A percentile compares a stretch with the other conserved stretches of the same genome.
Evolutionary conservation across 108 stramenopile genomes (phyloP).

Genomic region (Cyclotella kingstonii): DNA sequence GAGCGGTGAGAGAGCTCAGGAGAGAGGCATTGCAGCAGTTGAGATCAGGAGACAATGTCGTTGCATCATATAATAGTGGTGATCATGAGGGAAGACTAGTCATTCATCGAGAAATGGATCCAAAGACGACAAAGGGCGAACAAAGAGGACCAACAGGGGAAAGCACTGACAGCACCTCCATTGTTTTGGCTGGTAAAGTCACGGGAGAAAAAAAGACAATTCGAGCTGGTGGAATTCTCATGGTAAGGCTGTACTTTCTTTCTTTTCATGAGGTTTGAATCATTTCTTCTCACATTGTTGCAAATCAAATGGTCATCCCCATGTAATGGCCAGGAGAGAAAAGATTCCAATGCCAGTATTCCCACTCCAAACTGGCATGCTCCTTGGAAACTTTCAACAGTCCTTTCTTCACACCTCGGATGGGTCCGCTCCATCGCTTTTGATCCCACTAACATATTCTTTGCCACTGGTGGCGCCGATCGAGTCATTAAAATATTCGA

Average conservation of each 20-base stretch:
- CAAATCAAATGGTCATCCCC: neutral
- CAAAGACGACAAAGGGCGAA: neutral
- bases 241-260: constrained; percentile 23
- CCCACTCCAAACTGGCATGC: constrained; percentile 98
- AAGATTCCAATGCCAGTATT: constrained; percentile 50
- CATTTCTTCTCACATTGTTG: neutral
- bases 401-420: constrained; percentile 93
- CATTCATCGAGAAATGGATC: constrained; percentile 42
- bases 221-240: constrained; percentile 47
- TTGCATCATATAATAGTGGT: neutral
- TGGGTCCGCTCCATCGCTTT: constrained; percentile 98
- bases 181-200: constrained; percentile 29
- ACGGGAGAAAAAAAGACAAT: constrained; percentile 1
- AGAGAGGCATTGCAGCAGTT: constrained; percentile 35
- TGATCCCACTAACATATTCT: constrained; percentile 95
- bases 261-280: neutral
- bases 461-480: constrained; percentile 96
- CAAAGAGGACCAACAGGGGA: constrained; percentile 4
- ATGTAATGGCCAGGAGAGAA: constrained; percentile 5
- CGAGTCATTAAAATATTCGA: constrained; percentile 98
- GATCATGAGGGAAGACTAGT: constrained; percentile 31
- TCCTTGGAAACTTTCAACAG: constrained; percentile 93
- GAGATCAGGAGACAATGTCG: constrained; percentile 21
- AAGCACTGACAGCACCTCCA: too few species aligned
- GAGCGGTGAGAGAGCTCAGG: constrained; percentile 34